Evolutionary conservation across 805 yeast genomes (phyloP).

Genomic region (Candida oleophila): DNA sequence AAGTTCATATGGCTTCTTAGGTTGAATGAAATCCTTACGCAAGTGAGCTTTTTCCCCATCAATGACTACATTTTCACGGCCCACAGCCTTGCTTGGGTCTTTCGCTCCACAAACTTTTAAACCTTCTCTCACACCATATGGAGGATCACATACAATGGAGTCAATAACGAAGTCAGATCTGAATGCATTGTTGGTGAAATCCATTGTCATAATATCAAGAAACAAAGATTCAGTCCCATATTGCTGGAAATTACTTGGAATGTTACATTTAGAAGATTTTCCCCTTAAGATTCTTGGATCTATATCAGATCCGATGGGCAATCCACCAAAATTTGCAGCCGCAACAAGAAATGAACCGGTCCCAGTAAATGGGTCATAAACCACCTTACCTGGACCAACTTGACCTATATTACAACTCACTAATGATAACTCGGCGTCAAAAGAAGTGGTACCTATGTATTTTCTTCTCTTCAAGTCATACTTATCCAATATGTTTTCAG

Average conservation of each 20-base stretch:
- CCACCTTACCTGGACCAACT: constrained; percentile 58
- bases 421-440: constrained; percentile 89
- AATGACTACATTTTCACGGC: constrained; percentile 71
- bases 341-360: constrained; percentile 94
- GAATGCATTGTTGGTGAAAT: constrained; percentile 88
- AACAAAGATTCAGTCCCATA: constrained; percentile 59
- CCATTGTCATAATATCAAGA: constrained; percentile 84
- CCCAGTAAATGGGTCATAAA: constrained; percentile 95
- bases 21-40: constrained; percentile 82
- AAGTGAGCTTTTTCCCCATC: constrained; percentile 78
- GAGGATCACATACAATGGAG: constrained; percentile 92
- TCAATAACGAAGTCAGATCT: constrained; percentile 64
- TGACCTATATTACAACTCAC: constrained; percentile 87
- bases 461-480: constrained; percentile 80
- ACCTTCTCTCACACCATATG: constrained; percentile 96
- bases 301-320: constrained; percentile 84
- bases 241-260: constrained; percentile 69
- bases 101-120: constrained; percentile 88
- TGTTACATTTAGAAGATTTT: constrained; percentile 50
- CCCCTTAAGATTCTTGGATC: constrained; percentile 81
- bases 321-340: constrained; percentile 80
- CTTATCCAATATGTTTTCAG: constrained; percentile 63
- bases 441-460: constrained; percentile 94
- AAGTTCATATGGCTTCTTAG: constrained; percentile 86
- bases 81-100: constrained; percentile 62